phyloP scores from a whole-genome alignment of 176 grass and related monocot genomes.

The Secale cereale region DNA sequence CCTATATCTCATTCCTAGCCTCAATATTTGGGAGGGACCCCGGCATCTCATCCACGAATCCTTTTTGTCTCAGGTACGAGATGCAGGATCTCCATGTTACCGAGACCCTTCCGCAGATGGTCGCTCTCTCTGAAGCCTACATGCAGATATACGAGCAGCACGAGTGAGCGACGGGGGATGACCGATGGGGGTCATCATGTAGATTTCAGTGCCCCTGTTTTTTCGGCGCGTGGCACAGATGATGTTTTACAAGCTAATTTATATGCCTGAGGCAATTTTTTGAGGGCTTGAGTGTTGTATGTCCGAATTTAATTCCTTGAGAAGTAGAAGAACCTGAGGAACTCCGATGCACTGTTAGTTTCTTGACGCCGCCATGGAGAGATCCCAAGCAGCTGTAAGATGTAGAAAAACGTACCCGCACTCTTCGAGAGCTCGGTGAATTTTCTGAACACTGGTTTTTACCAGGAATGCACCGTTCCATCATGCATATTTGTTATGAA shows the following conservation, averaged over 20 bases:
- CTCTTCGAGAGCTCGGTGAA: not conserved
- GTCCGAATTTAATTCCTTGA: not conserved
- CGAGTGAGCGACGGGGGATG: constrained; percentile 24
- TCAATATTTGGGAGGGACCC: not conserved
- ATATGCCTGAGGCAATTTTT: not conserved
- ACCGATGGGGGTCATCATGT: not conserved
- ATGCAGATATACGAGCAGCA: constrained; percentile 99
- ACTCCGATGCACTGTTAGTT: not conserved
- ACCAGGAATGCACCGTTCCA: not conserved
- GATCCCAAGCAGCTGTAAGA: not conserved
- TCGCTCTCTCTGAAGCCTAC: constrained; percentile 86
- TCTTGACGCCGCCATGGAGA: not conserved
- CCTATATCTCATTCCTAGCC: not conserved
- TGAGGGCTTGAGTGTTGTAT: not conserved
- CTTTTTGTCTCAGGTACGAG: constrained; percentile 63
- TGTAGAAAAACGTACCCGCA: not conserved
- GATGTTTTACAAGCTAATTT: not conserved
- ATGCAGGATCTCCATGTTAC: constrained; percentile 99
- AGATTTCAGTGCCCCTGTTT: not conserved
- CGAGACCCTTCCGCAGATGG: constrained; percentile 98
- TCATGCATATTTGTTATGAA: not conserved
- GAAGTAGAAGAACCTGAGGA: not conserved
- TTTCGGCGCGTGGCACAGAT: not conserved
- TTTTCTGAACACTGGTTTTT: not conserved
- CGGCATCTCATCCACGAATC: constrained; percentile 9